Base-by-base conservation (phyloP, 495 filamentous ascomycete genomes). In the Penicillium bialowiezense region DNA sequence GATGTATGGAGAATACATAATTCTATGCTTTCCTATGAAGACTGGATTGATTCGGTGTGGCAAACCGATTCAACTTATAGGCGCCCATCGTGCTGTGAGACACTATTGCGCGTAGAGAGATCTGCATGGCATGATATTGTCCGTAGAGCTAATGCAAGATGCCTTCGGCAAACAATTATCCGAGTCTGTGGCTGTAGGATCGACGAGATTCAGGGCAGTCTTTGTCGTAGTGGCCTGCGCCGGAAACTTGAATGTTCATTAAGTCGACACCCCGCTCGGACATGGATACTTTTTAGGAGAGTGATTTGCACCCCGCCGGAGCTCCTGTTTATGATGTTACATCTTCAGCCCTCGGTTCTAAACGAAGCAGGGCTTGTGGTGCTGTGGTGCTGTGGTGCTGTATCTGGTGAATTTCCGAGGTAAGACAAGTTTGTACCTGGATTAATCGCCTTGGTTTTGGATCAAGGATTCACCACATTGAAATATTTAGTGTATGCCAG, bases 1-100 rank as follows among this genome's bases (percentile, higher is more conserved):
- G 12, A 53, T 29, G 20, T 38, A 15, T 15, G 33, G 31, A 23
- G 43, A 41, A 32, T 29, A 28, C 44, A 47, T 47, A 4, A 20
- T 29, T 43, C 26, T n/a, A n/a, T n/a, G n/a, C n/a, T n/a, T n/a
- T n/a, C n/a, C n/a, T n/a, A n/a, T n/a, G n/a, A n/a, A n/a, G n/a
- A 28, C 24, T 28, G 24, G 24, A 28, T 28, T n/a, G n/a, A 28
- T 5, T 28, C 24, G 24, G 24, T 28, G 24, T 28, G 24, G 24
- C 4, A 9, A 28, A 28, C 9, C 9, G 24, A 8, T 12, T 32
- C 29, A 32, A 32, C 29, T 32, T 28, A 12, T 32, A 7, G 5
- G 23, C 23, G 23, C 23, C 23, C 23, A 26, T 26, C 12, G 5
- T 9, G 24, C 4, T 13, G 29, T 32, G 12, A 32, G 29, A 32